Conservation (phyloP, 129 eudicot species). For the Deinandra increscens region DNA sequence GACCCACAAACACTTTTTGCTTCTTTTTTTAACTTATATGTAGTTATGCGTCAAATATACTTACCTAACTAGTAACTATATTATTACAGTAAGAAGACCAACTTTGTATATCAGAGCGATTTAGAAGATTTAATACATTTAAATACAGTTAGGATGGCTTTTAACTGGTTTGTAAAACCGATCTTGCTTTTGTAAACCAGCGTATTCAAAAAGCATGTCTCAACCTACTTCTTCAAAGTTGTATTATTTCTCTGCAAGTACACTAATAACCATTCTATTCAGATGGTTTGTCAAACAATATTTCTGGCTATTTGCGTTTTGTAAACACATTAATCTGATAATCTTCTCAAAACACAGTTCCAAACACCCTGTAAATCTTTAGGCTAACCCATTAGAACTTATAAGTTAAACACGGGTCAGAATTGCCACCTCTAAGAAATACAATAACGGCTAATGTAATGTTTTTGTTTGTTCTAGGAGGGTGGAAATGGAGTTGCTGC, state of each 20-base stretch:
- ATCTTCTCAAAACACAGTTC: neutral
- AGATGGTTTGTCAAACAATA: neutral
- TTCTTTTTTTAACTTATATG: neutral
- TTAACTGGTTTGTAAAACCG: neutral
- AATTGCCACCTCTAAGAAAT: conserved; percentile 14
- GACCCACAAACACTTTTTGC: neutral
- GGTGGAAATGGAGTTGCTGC: conserved; percentile 61
- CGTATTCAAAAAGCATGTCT: neutral
- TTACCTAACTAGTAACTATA: neutral
- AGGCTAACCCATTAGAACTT: neutral
- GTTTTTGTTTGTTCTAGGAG: conserved; percentile 32
- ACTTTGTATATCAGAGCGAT: neutral
- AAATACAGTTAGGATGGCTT: too few relatives aligned
- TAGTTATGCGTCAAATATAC: neutral
- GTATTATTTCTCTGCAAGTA: neutral
- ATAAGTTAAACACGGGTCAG: conserved; percentile 6
- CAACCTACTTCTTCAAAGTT: neutral
- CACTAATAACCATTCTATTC: neutral
- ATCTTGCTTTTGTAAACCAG: neutral
- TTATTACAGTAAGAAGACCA: neutral
- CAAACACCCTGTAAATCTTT: neutral
- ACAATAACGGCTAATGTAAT: neutral
- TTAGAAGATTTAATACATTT: neutral
- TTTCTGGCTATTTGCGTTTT: neutral
- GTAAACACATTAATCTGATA: neutral